Evolutionary conservation across 257 asterid species (phyloP), one percentile per base, ranked within the genome.

Genomic region (Orobanche coerulescens): DNA sequence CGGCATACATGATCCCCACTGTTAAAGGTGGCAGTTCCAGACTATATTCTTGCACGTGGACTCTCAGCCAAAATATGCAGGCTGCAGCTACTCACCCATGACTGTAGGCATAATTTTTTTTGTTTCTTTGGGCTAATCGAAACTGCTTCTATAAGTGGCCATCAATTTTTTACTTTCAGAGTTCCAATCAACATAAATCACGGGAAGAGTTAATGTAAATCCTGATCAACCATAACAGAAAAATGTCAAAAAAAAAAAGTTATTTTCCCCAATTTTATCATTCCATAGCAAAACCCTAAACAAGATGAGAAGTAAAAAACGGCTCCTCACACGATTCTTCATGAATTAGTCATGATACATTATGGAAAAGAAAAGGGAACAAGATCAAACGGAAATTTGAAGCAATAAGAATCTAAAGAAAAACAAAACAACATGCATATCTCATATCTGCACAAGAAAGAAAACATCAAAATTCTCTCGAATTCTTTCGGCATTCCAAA

Each of bases 201-300:
- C 4, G n/a, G 12, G 25, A 23, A 1, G 25, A 44, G 55, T 6
- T 22, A 33, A 24, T 24, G 34, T 15, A 15, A 22, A 31, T n/a
- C 31, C 22, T 6, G 5, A 37, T 49, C 61, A 23, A 37, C 46
- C 36, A 62, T 12, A 63, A n/a, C 50, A 66, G 14, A 44, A 47
- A 2, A 33, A n/a, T n/a, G 43, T 30, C 4, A 28, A n/a, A n/a
- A n/a, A n/a, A n/a, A n/a, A n/a, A n/a, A n/a, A n/a, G n/a, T n/a
- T 20, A 9, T 34, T 20, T 7, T 71, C 26, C 58, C 53, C 55
- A 10, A 64, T 3, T 23, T 52, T 36, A 2, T 42, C 64, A 40
- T 36, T 71, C 51, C 56, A 5, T 18, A 7, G 16, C 37, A 53
- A 59, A 53, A 30, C 39, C 52, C 5, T 23, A 20, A 73, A 53